phyloP scores from a whole-genome alignment of 176 grass and related monocot species.

The Panicum miliaceum region DNA sequence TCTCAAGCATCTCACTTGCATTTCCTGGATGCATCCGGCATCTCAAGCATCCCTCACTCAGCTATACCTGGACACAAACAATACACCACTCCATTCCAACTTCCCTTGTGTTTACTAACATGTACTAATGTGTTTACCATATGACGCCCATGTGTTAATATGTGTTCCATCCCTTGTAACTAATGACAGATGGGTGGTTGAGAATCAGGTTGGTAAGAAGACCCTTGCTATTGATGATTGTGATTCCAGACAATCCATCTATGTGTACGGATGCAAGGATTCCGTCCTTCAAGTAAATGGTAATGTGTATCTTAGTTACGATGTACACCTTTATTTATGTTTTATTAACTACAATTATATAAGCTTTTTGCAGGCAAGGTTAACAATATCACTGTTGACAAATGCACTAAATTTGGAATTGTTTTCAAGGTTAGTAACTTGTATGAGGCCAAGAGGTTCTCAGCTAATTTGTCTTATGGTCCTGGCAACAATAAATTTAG shows the following conservation, averaged over 20 bases:
- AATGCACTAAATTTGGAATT: constrained; percentile 91
- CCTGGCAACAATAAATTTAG: constrained; percentile 31
- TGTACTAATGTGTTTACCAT: neutral
- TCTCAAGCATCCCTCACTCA: neutral
- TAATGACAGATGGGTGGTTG: constrained; percentile 78
- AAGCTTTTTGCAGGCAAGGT: constrained; percentile 81
- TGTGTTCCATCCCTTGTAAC: neutral
- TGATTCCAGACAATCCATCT: constrained; percentile 92
- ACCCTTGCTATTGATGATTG: constrained; percentile 88
- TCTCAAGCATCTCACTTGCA: neutral
- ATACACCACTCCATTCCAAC: neutral
- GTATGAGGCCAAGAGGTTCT: neutral
- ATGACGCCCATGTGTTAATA: neutral
- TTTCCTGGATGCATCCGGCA: too few relatives aligned
- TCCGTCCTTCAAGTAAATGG: constrained; percentile 97
- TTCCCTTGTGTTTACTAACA: neutral
- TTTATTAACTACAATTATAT: constrained; percentile 28
- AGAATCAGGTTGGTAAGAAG: constrained; percentile 95
- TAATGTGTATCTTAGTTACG: constrained; percentile 47
- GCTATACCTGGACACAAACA: neutral
- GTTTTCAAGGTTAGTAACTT: constrained; percentile 78
- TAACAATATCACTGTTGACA: constrained; percentile 99
- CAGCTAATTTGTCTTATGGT: constrained; percentile 9
- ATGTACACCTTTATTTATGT: constrained; percentile 13
- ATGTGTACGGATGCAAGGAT: constrained; percentile 96